Conservation (phyloP, 2,329 filamentous ascomycete genomes). For the Fusarium begoniae region DNA sequence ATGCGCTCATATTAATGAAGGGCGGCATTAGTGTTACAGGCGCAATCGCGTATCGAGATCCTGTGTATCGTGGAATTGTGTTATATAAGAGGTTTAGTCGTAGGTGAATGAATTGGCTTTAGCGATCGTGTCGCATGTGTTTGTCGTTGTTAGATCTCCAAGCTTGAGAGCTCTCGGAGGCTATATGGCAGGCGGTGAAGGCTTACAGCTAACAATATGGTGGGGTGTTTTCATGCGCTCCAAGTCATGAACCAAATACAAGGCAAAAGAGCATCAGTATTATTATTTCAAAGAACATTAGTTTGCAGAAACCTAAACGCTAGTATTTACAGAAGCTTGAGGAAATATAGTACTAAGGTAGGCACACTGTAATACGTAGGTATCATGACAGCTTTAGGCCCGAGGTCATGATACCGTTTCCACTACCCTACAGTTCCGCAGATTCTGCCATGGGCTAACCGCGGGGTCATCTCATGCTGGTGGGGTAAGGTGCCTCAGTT, state of each 20-base stretch:
- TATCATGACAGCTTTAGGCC: constrained; percentile 6
- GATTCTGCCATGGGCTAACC: constrained; percentile 43
- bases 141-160: not conserved
- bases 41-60: not conserved
- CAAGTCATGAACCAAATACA: not conserved
- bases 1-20: constrained; percentile 52
- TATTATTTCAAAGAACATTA: not conserved
- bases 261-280: not conserved
- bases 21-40: constrained; percentile 51
- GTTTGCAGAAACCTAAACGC: accelerated
- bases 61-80: not conserved
- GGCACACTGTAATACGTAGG: too few relatives aligned
- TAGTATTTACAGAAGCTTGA: not conserved
- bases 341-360: not conserved
- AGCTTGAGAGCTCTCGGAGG: not conserved
- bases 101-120: not conserved
- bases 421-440: constrained; percentile 6
- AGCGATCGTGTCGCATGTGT: not conserved
- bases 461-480: constrained; percentile 39
- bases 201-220: not conserved
- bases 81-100: not conserved
- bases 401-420: constrained; percentile 6
- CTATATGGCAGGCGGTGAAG: constrained; percentile 19
- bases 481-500: constrained; percentile 25
- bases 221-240: not conserved